phyloP scores from a whole-genome alignment of 1,284 basidiomycete genomes.

The Mixia osmundae region DNA sequence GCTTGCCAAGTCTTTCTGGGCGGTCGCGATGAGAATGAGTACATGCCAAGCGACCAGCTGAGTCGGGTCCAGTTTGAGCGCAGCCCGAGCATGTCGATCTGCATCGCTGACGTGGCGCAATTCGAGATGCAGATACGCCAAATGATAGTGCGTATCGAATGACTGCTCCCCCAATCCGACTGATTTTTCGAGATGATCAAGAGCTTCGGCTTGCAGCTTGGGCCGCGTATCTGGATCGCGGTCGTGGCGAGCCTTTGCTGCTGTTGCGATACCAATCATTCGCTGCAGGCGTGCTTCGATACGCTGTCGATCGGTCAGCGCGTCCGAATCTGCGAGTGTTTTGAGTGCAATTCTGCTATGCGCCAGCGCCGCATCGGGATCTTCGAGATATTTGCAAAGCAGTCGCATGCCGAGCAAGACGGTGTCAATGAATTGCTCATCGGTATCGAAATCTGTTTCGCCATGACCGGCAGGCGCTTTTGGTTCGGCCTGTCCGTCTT shows the following conservation, averaged over 20 bases:
- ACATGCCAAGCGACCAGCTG: conserved; percentile 78
- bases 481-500: conserved; percentile 21
- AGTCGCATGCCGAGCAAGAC: conserved; percentile 49
- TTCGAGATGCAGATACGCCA: conserved; percentile 50
- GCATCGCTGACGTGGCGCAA: conserved; percentile 46
- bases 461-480: conserved; percentile 1
- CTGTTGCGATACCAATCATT: conserved; percentile 21
- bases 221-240: conserved; percentile 15
- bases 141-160: conserved; percentile 43
- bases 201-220: conserved; percentile 19
- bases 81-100: conserved; percentile 28
- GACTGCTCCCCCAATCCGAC: conserved; percentile 34
- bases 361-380: conserved; percentile 18
- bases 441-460: conserved; percentile 4
- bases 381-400: conserved; percentile 30
- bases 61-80: conserved; percentile 43
- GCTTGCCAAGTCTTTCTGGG: conserved; percentile 54
- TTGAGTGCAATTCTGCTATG: too few relatives aligned
- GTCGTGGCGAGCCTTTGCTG: conserved; percentile 4
- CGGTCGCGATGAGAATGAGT: conserved; percentile 55
- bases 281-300: conserved; percentile 20
- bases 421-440: conserved; percentile 36
- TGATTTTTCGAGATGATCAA: conserved; percentile 21
- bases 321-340: too few relatives aligned
- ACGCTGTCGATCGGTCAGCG: too few relatives aligned